Conservation (phyloP, 495 filamentous ascomycete genomes). For the Neurospora sp. region DNA sequence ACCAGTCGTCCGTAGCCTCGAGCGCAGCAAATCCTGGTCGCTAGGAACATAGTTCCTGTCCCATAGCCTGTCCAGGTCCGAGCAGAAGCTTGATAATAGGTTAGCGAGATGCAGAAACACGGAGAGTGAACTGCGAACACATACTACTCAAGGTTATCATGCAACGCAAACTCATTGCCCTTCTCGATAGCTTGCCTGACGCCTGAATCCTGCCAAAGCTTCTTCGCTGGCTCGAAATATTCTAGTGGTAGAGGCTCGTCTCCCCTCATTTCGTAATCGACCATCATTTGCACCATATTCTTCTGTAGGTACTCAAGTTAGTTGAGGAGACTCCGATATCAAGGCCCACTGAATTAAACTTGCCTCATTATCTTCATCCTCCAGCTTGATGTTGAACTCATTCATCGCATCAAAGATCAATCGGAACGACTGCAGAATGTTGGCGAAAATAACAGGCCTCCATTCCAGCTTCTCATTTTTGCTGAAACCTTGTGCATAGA, state of each 20-base stretch:
- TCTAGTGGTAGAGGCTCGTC: slow-evolving; percentile 63
- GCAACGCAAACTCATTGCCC: slow-evolving; percentile 92
- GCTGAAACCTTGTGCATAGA: slow-evolving; percentile 87
- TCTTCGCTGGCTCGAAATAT: slow-evolving; percentile 67
- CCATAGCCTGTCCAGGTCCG: slow-evolving; percentile 82
- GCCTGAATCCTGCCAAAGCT: slow-evolving; percentile 73
- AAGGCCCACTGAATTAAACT: slow-evolving; percentile 14
- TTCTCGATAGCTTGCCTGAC: slow-evolving; percentile 79
- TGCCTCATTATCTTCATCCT: slow-evolving; percentile 70
- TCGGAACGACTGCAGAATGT: slow-evolving; percentile 81
- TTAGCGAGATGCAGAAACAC: not conserved
- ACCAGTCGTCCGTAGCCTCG: slow-evolving; percentile 85
- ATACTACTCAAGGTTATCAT: slow-evolving; percentile 92
- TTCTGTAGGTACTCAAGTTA: slow-evolving; percentile 24
- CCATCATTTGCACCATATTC: slow-evolving; percentile 42
- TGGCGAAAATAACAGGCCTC: slow-evolving; percentile 88
- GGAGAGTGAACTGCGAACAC: slow-evolving; percentile 20
- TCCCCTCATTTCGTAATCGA: slow-evolving; percentile 65
- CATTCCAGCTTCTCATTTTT: slow-evolving; percentile 87
- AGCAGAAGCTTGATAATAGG: slow-evolving; percentile 61
- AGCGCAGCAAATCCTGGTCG: slow-evolving; percentile 92
- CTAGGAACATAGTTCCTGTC: slow-evolving; percentile 81
- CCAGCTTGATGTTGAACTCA: slow-evolving; percentile 66
- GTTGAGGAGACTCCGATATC: not conserved
- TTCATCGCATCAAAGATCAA: slow-evolving; percentile 91